Base-by-base conservation (phyloP, 306 rosid species). In the Malus sieversii region DNA sequence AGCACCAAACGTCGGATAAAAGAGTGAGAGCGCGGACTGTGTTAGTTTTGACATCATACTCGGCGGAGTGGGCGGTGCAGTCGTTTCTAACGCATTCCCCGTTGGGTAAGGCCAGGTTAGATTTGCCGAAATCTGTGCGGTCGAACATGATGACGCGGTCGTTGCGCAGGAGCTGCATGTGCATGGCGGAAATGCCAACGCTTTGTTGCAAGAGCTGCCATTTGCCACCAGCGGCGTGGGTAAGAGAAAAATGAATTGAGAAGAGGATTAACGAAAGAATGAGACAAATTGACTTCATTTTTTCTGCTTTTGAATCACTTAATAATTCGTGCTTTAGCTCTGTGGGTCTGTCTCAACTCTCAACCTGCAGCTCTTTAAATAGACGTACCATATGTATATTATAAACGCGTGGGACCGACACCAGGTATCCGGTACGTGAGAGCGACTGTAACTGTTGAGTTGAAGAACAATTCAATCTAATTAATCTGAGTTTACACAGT, bases 1-100 rank as follows among this genome's bases (percentile, higher is more conserved):
- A 94, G 84, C 98, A 94, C 97, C 96, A 94, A 0, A 90, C 89
- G 32, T 94, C 81, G 1, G 93, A 75, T 68, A 82, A 91, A 11
- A 94, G 74, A 25, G 80, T 83, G 15, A 91, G 81, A 0, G 97
- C 63, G 10, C 96, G 94, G 45, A 88, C 77, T 0, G 89, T 70
- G 77, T 94, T 91, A 14, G 88, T 57, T 11, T 40, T 53, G 40
- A 90, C 90, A 51, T 88, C 86, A 78, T 94, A 94, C 33, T 94
- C 97, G 1, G 73, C 44, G 1, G 98, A 87, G 75, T 94, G 98
- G 0, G 97, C 96, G 1, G 96, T 87, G 81, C 97, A 94, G 68
- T 94, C 98, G 1, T 66, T 58, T 75, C 83, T 80, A 4, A 90
- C 74, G 74, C 45, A 40, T 0, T 35, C 80, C 14, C 89, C 86